Evolutionary conservation across 202 grass and related monocot species (phyloP).

Genomic region (Carex arenaria): DNA sequence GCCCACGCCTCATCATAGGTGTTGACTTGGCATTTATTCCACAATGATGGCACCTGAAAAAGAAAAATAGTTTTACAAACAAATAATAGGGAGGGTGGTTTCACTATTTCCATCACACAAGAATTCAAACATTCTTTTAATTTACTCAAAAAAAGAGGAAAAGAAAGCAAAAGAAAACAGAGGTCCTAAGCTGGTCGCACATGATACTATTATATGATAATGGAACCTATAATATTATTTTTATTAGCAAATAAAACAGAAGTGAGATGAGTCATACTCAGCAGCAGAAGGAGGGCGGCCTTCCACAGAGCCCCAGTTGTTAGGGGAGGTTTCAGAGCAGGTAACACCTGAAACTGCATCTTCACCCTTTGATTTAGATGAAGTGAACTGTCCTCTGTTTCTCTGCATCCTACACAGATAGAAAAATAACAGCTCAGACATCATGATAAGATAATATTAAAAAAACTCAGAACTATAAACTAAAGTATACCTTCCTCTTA

Average conservation of each 20-base stretch:
- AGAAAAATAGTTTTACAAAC: conserved; percentile 22
- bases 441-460: conserved; percentile 1
- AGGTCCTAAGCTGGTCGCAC: not conserved
- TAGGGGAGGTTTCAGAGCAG: conserved; percentile 50
- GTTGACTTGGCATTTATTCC: conserved; percentile 54
- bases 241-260: not conserved
- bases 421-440: conserved; percentile 6
- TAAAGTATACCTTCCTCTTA: not conserved
- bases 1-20: conserved; percentile 91
- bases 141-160: not conserved
- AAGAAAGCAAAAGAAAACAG: not conserved
- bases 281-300: conserved; percentile 78
- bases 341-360: conserved; percentile 39
- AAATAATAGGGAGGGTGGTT: not conserved
- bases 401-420: conserved; percentile 78
- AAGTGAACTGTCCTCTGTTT: conserved; percentile 95
- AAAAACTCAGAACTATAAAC: not conserved
- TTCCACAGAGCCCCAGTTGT: conserved; percentile 74
- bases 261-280: conserved; percentile 40
- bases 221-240: not conserved
- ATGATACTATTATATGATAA: conserved; percentile 1
- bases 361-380: conserved; percentile 88
- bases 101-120: not conserved
- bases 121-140: not conserved
- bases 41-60: conserved; percentile 77